Base-by-base conservation (phyloP, 2,329 filamentous ascomycete species). In the Apiospora koreana region DNA sequence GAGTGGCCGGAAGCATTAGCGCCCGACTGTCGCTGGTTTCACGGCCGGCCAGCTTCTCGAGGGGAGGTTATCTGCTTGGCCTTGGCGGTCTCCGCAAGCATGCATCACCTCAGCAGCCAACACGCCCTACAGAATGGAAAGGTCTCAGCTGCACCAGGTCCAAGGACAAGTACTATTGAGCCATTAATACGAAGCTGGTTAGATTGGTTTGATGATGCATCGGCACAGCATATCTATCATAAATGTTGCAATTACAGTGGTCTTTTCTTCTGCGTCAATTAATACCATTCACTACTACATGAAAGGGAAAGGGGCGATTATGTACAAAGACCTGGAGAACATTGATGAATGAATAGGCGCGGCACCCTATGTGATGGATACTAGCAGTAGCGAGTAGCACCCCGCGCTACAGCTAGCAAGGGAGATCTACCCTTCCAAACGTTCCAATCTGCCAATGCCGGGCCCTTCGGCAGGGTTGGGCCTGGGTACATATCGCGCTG, bases 81-180 rank as follows among this genome's bases (percentile, higher is more conserved):
- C 54, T 62, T 62, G 54, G 54, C 31, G 21, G 54, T n/a, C 54
- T 38, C 54, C 54, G 54, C 54, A 62, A n/a, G 28, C 54, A n/a
- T 58, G 50, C 50, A 58, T 58, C 28, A 58, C 50, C 50, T 58
- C 50, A 58, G 50, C 50, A 58, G 50, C 50, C 50, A 58, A 58
- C 50, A 35, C 25, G 50, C 50, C 50, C 28, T 58, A 31, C 50
- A 58, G 50, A 58, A 58, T 62, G 54, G 8, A 31, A 31, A 62
- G 54, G 54, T 38, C 54, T 62, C 54, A 62, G 54, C 54, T 38
- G 18, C 12, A 38, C 18, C 54, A 14, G 54, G 54, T 38, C 18
- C 28, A 35, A 62, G 54, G 54, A 38, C 5, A n/a, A 23, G 8
- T 58, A 58, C 50, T 35, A 54, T 54, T 28, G 23, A 54, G 23